Percentiles rank a stretch among this genome's conserved stretches.
phyloP scores from a whole-genome alignment of 1,284 basidiomycete species.

The Rhodotorula sp. region DNA sequence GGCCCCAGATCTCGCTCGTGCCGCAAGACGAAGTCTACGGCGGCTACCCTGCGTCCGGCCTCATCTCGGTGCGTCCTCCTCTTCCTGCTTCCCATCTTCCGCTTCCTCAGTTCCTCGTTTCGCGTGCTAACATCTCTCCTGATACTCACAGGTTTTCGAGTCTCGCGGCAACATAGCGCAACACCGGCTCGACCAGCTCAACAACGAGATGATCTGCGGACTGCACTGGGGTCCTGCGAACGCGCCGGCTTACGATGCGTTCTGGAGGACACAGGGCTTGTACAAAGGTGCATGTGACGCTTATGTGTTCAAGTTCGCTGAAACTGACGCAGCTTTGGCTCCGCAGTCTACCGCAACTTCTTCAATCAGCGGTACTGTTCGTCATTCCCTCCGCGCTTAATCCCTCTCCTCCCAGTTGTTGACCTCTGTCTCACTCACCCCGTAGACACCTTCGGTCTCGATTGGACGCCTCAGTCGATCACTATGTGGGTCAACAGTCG shows the following conservation, averaged over 20 bases:
- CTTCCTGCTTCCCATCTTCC: no score
- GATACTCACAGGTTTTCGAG: slow-evolving; percentile 15
- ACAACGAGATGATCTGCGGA: slow-evolving; percentile 23
- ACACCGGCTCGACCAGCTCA: slow-evolving; percentile 25
- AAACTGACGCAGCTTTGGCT: neutral
- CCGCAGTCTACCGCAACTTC: slow-evolving; percentile 30
- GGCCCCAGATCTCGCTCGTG: slow-evolving; percentile 31
- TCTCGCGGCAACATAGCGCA: slow-evolving; percentile 25
- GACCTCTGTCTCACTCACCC: neutral
- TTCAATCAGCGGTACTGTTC: slow-evolving; percentile 25
- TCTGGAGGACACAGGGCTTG: slow-evolving; percentile 22
- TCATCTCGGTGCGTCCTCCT: slow-evolving; percentile 8
- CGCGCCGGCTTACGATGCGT: slow-evolving; percentile 18
- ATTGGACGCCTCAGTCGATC: slow-evolving; percentile 24
- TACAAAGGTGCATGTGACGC: slow-evolving; percentile 15
- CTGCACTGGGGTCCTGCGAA: slow-evolving; percentile 22
- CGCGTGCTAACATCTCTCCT: no score
- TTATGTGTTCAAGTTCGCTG: neutral
- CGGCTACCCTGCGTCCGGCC: slow-evolving; percentile 20
- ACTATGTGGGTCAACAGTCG: slow-evolving; percentile 28
- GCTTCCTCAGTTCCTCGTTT: no score
- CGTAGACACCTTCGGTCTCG: slow-evolving; percentile 30
- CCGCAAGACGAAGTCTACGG: slow-evolving; percentile 24
- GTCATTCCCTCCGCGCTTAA: neutral
- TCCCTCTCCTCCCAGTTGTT: neutral